Conservation (phyloP, 2,329 filamentous ascomycete genomes). For the Aspergillus fischeri region DNA sequence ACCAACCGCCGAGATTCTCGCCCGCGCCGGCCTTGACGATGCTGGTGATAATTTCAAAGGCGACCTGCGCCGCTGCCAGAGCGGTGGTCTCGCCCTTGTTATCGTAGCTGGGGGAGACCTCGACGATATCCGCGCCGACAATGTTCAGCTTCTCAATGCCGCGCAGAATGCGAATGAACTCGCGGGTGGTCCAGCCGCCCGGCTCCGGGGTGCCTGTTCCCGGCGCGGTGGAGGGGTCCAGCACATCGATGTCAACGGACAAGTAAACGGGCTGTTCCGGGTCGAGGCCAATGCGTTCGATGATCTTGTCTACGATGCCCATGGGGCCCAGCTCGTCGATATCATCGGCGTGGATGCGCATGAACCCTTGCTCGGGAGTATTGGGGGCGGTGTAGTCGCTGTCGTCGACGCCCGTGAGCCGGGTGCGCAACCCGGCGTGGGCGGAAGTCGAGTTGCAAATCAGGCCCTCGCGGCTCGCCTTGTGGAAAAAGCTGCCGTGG, state of each 20-base stretch:
- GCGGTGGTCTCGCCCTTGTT: constrained; percentile 74
- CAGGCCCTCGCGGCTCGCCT: constrained; percentile 75
- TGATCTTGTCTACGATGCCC: constrained; percentile 67
- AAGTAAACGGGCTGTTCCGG: constrained; percentile 75
- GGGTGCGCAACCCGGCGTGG: constrained; percentile 77
- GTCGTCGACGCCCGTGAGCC: constrained; percentile 63
- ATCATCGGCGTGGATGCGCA: constrained; percentile 76
- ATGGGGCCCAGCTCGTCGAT: constrained; percentile 75
- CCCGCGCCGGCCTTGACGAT: constrained; percentile 44
- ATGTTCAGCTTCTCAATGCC: constrained; percentile 79
- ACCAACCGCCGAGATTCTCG: constrained; percentile 39
- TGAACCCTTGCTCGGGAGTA: constrained; percentile 72
- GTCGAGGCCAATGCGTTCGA: constrained; percentile 61
- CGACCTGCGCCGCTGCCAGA: constrained; percentile 76
- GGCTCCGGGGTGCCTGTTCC: constrained; percentile 87
- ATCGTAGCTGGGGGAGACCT: constrained; percentile 84
- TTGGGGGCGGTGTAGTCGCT: constrained; percentile 60
- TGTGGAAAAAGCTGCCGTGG: constrained; percentile 90
- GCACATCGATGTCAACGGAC: constrained; percentile 74
- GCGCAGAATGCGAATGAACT: constrained; percentile 77
- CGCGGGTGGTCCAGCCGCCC: constrained; percentile 85
- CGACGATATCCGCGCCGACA: constrained; percentile 85
- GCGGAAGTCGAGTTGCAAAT: constrained; percentile 71
- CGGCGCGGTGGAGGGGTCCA: constrained; percentile 67
- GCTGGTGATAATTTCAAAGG: constrained; percentile 75